Conservation (phyloP, 2,329 filamentous ascomycete species). For the Trichoderma guizhouense region DNA sequence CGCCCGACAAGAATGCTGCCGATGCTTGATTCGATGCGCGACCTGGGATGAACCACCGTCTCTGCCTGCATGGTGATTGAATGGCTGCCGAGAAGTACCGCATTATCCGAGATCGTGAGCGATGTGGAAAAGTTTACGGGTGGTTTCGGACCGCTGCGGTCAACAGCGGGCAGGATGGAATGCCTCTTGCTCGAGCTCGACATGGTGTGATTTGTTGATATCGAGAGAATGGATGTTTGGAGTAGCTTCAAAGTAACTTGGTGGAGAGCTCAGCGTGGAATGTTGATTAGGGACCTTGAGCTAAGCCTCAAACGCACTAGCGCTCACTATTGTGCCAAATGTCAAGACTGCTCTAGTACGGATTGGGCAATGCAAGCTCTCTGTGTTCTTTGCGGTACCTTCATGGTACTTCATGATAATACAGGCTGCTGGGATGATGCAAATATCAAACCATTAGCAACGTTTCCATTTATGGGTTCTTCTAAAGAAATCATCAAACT, state of each 20-base stretch:
- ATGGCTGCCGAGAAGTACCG: conserved; percentile 65
- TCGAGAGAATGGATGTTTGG: not conserved
- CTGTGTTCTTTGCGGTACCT: not conserved
- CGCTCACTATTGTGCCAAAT: not conserved
- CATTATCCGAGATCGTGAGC: conserved; percentile 60
- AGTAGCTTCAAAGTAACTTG: not conserved
- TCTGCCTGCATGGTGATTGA: conserved; percentile 75
- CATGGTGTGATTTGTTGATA: conserved; percentile 25
- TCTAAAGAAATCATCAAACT: not conserved
- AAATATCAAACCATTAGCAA: not conserved
- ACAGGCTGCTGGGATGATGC: not conserved
- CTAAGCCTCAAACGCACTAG: not conserved
- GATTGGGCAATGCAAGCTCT: not conserved
- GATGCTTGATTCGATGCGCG: conserved; percentile 71
- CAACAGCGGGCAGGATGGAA: conserved; percentile 53
- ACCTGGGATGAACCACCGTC: conserved; percentile 81
- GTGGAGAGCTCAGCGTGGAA: not conserved
- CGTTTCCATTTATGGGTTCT: not conserved
- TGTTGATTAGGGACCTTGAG: not conserved
- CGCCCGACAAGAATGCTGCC: conserved; percentile 79
- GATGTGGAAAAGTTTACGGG: conserved; percentile 60
- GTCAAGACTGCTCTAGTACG: not conserved
- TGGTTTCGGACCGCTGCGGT: conserved; percentile 54
- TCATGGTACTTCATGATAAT: not conserved
- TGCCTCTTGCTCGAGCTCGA: conserved; percentile 51